Conservation (phyloP, 306 rosid species). For the Castanea sativa region DNA sequence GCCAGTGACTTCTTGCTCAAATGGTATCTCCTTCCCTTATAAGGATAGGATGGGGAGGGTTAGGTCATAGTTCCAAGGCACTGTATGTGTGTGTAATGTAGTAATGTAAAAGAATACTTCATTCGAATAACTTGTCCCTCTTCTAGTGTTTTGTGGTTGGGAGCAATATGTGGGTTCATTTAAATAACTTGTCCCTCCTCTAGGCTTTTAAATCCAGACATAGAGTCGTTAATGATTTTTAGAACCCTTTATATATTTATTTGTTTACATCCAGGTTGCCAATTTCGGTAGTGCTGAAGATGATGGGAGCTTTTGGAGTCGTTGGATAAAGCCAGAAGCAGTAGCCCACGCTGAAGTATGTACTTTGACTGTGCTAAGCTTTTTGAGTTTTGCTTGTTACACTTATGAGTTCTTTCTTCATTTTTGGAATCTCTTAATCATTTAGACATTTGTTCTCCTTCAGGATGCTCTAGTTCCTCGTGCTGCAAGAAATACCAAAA, state of each 20-base stretch:
- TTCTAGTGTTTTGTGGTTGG: background rate
- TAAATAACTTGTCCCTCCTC: background rate
- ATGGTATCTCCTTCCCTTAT: background rate
- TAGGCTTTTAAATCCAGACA: background rate
- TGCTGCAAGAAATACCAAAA: constrained; percentile 86
- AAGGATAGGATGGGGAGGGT: background rate
- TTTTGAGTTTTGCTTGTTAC: background rate
- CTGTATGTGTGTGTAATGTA: background rate
- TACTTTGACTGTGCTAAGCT: constrained; percentile 15
- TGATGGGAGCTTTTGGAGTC: constrained; percentile 99
- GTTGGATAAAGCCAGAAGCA: constrained; percentile 94
- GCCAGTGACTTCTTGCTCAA: background rate
- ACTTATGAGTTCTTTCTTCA: background rate
- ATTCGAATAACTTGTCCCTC: background rate
- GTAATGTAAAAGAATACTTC: background rate
- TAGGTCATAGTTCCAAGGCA: background rate
- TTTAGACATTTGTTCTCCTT: constrained; percentile 3
- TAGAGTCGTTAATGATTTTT: background rate
- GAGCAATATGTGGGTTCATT: background rate
- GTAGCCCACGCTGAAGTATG: constrained; percentile 83
- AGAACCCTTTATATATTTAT: background rate
- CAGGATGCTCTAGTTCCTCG: constrained; percentile 95
- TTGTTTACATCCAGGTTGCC: constrained; percentile 65
- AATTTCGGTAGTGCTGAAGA: constrained; percentile 85
- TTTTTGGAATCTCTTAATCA: constrained; percentile 2